Base-by-base conservation (phyloP, 306 rosid genomes). In the Cucurbita maxima region DNA sequence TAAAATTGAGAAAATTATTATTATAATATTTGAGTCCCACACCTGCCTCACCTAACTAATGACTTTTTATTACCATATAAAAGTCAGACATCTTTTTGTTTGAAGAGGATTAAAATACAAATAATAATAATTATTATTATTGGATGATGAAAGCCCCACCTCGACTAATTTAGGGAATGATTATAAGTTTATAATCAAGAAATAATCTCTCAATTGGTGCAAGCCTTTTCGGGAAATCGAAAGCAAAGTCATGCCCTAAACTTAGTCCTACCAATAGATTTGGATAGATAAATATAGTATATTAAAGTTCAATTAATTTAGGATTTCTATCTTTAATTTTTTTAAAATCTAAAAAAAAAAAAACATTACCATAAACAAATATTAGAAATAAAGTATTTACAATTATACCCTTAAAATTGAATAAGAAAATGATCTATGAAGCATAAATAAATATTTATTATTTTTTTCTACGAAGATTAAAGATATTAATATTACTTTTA, bases 161-260 rank as follows among this genome's bases (percentile, higher is more conserved):
- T n/a, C n/a, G n/a, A n/a, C n/a, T n/a, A n/a, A n/a, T n/a, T 22
- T 22, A 22, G 25, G 1, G 1, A 22, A 22, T 22, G 25, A 22
- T 22, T 22, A 22, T 22, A 1, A 1, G 1, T 22, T 0, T 22
- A 22, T 22, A 22, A 22, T 22, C 1, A 25, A 1, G 25, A 25
- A 25, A 25, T 25, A 25, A 2, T 25, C 0, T 25, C 25, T 25
- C 2, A 0, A 25, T 1, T 2, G 1, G 1, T 25, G 1, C 1
- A 2, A 25, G 25, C 2, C 25, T 0, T 25, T 1, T 25, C 1
- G 25, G 2, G 25, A 25, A 25, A 2, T 1, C 25, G 2, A 25
- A 25, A 25, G 25, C 2, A 25, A 0, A 25, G 25, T 25, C 25
- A 25, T 25, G 25, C 22, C 22, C 22, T 22, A 22, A 22, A 22